Evolutionary conservation across 176 grass and related monocot genomes (phyloP).

Genomic region (Saccharum officinarum): DNA sequence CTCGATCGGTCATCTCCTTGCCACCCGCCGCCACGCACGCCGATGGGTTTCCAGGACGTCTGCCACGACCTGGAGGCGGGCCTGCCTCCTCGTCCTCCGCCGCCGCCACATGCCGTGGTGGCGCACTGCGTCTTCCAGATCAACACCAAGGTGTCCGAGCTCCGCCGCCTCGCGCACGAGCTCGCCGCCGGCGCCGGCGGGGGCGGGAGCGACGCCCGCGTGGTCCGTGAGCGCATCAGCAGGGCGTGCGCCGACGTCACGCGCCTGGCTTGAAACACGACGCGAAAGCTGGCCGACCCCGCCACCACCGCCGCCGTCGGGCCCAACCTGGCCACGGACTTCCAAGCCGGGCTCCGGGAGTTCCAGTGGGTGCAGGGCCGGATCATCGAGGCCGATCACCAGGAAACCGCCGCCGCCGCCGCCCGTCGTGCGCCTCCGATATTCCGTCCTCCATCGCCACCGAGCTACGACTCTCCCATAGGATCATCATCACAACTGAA

Average conservation of each 20-base stretch:
- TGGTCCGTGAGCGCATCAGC: conserved; percentile 52
- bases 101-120: conserved; percentile 41
- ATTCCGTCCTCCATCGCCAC: background rate
- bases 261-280: conserved; percentile 55
- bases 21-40: background rate
- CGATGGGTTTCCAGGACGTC: conserved; percentile 70
- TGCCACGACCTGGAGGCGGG: conserved; percentile 49
- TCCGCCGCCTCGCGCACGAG: conserved; percentile 52
- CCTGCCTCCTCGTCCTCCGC: background rate
- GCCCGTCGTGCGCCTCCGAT: conserved; percentile 15
- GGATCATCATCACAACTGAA: background rate
- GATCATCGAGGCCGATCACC: conserved; percentile 37
- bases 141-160: conserved; percentile 58
- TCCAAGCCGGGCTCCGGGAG: conserved; percentile 56
- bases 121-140: conserved; percentile 69
- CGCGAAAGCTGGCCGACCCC: conserved; percentile 45
- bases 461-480: background rate
- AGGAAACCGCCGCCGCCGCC: conserved; percentile 9
- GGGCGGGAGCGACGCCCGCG: conserved; percentile 42
- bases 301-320: conserved; percentile 29
- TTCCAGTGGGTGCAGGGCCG: conserved; percentile 48
- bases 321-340: conserved; percentile 56
- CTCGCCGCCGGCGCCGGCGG: conserved; percentile 34
- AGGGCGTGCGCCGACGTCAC: conserved; percentile 41
- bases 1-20: background rate